Base-by-base conservation (phyloP, 2,329 filamentous ascomycete genomes). In the Cladophialophora carrionii region DNA sequence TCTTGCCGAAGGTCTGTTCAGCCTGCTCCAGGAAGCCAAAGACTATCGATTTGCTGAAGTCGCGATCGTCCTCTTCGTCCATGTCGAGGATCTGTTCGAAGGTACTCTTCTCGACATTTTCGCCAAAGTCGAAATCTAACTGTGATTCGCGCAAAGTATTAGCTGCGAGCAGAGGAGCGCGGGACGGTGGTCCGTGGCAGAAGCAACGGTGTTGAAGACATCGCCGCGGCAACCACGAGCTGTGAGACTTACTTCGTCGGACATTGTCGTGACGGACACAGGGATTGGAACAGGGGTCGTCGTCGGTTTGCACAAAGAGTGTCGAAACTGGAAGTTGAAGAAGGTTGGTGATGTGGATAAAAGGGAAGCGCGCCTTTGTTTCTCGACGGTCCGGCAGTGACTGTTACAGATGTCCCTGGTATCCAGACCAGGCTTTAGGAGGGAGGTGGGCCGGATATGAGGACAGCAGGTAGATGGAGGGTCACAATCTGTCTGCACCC, bases 51-150 rank as follows among this genome's bases (percentile, higher is more conserved):
- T 84, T 86, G 80, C 90, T 96, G 83, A 98, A 98, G 56, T 96
- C 92, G 72, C 88, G 85, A 69, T 94, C 90, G 10, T 88, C 86
- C 71, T 91, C 89, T 70, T 98, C 95, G 77, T 99, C 95, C 94
- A 99, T 97, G 79, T 98, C 95, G 68, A 98, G 86, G 76, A 99
- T 98, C 82, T 98, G 95, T 73, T 89, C 88, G 74, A 99, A 99
- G 63, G 92, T 96, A 62, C 79, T 76, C 67, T 83, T 80, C 77
- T 98, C 94, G 78, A 99, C 88, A 75, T 84, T 84, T 70, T 95
- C 90, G 65, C 87, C 88, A 70, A 92, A 86, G 66, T 90, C 86
- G 65, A 83, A 82, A 10, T 69, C 67, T 54, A 41, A 52, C 67
- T 69, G 52, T 24, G n/a, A 9, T 29, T 24, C 43, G 41, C 6